Evolutionary conservation across 345 rosid species (phyloP).

Genomic region (Euphorbia lathyris): DNA sequence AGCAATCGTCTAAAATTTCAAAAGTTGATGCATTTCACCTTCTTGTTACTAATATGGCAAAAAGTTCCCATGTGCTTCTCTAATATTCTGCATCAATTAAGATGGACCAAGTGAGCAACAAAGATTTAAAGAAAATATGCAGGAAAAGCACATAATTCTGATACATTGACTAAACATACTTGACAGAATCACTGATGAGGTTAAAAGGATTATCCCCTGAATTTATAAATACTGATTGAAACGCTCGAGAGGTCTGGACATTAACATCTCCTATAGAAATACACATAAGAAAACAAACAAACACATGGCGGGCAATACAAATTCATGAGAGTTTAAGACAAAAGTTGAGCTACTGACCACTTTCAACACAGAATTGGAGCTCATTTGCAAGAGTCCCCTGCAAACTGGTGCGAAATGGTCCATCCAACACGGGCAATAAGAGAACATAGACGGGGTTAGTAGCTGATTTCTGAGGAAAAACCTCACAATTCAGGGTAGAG

Average conservation of each 20-base stretch:
- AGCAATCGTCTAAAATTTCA: not conserved
- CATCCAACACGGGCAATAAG: conserved; percentile 54
- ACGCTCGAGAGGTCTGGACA: conserved; percentile 34
- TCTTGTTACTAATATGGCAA: conserved; percentile 50
- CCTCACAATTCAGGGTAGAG: conserved; percentile 25
- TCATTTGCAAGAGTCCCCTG: conserved; percentile 52
- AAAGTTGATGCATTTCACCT: conserved; percentile 26
- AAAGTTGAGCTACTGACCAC: conserved; percentile 32
- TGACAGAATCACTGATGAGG: conserved; percentile 52
- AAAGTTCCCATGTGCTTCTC: conserved; percentile 59
- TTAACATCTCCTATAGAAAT: conserved; percentile 45
- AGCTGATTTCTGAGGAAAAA: conserved; percentile 12
- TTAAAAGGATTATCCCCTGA: conserved; percentile 57
- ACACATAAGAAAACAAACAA: not conserved
- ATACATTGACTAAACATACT: conserved; percentile 27
- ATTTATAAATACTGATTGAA: conserved; percentile 49
- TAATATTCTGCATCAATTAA: conserved; percentile 37
- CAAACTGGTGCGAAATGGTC: conserved; percentile 48
- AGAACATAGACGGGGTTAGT: conserved; percentile 36
- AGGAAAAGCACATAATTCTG: too few relatives aligned
- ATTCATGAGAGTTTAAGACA: not conserved
- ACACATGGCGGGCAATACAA: not conserved
- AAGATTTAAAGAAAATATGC: not conserved
- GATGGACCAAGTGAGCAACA: not conserved
- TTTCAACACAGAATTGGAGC: conserved; percentile 60